These are phyloP conservation scores for Candida palmyrensis DNA, from an alignment of 805 yeast genomes.

Conservation along the genomic window DNA sequence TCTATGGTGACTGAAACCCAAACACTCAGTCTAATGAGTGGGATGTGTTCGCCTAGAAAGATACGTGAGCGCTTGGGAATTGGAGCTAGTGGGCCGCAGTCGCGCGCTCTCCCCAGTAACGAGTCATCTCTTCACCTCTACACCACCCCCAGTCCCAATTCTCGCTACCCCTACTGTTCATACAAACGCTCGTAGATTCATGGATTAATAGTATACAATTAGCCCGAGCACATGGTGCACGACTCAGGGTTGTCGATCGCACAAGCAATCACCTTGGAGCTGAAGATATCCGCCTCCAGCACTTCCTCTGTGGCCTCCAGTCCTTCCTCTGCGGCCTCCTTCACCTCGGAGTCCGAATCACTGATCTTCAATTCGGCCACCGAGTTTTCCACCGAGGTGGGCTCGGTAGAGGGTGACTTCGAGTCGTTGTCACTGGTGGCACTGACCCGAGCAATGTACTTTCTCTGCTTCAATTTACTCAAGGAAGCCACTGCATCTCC, in stretches of 20 bases:
- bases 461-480: conserved; percentile 36
- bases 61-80: too few relatives aligned
- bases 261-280: conserved; percentile 92
- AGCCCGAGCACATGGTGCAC: conserved; percentile 99
- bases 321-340: conserved; percentile 9
- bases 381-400: conserved; percentile 41
- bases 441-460: conserved; percentile 16
- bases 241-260: conserved; percentile 96
- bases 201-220: conserved; percentile 15
- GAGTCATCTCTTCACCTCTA: too few relatives aligned
- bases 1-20: too few relatives aligned
- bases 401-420: conserved; percentile 32
- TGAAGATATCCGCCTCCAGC: conserved; percentile 84
- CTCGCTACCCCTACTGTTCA: too few relatives aligned
- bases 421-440: conserved; percentile 16
- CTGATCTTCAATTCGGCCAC: conserved; percentile 39
- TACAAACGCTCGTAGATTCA: too few relatives aligned
- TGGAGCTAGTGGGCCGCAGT: too few relatives aligned
- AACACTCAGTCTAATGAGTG: too few relatives aligned
- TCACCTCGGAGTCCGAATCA: conserved; percentile 14
- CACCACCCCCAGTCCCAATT: too few relatives aligned
- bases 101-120: too few relatives aligned
- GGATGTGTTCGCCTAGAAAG: too few relatives aligned
- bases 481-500: conserved; percentile 33
- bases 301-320: conserved; percentile 12